Evolutionary conservation across 192 early-diverging fungal genomes (phyloP), one percentile per base, ranked within the genome.

Genomic region (Umbelopsis sp.): DNA sequence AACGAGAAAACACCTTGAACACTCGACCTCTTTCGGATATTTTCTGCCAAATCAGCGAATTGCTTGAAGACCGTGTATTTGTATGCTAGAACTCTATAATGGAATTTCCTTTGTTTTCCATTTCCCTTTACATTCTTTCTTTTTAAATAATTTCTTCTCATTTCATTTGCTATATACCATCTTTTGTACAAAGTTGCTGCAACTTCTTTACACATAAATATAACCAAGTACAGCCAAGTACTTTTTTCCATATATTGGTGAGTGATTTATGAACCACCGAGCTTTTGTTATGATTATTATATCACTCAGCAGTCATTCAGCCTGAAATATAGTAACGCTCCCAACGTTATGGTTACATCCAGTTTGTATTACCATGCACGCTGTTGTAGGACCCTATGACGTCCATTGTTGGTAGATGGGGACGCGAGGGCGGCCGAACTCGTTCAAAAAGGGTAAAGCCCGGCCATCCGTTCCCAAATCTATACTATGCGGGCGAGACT

Each of bases 11-110:
- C 27, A 30, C 25, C 25, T 27, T 33, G 4, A 61, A 61, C 55
- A 61, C 55, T 61, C 25, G 55, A 61, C 55, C 55, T 8, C 55
- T 61, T 0, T 61, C 55, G 18, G 55, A 61, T 30, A 35, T 61
- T 30, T 61, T 61, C 33, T 61, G 55, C 4, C 55, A 61, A 61
- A 61, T 61, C 13, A 61, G 55, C 30, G 55, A 61, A 61, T 3
- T 61, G 13, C 27, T 61, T 61, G 55, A 30, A 35, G 30, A 61
- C 18, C 27, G 33, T 25, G 55, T 18, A 7, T 61, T 61, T 61
- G 55, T 61, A 35, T 61, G 55, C 55, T 61, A 61, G 55, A 61
- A 9, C 16, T 35, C 12, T 9, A 33, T 22, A 21, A 6, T 49
- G n/a, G n/a, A 30, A 30, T 16, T 18, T 20, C 48, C 6, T 13